Evolutionary conservation across 2,329 filamentous ascomycete genomes (phyloP).

Genomic region (Fragosphaeria purpurea): DNA sequence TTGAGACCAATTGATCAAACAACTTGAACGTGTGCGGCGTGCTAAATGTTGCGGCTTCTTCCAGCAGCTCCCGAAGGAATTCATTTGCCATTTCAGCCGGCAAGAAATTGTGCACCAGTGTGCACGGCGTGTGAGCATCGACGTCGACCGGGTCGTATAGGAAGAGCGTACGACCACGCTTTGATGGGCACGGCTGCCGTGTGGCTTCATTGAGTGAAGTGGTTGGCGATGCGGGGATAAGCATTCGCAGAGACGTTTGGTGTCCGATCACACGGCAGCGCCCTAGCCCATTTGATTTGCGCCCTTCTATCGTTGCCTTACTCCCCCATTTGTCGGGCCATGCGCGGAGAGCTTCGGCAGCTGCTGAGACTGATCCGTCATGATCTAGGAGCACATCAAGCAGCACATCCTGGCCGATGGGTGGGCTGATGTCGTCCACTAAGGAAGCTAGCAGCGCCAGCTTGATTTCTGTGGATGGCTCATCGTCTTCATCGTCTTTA

Average conservation of each 20-base stretch:
- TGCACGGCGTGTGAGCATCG: constrained; percentile 76
- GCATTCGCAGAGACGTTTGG: constrained; percentile 52
- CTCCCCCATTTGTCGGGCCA: constrained; percentile 24
- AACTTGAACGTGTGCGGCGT: constrained; percentile 65
- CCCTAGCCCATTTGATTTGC: background rate
- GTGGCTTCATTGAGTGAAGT: constrained; percentile 10
- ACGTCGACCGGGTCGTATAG: constrained; percentile 76
- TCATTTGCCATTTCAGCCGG: constrained; percentile 59
- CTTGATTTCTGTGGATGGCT: constrained; percentile 84
- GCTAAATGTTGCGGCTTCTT: constrained; percentile 57
- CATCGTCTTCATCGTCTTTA: constrained; percentile 29
- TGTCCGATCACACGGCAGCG: constrained; percentile 32
- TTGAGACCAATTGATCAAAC: constrained; percentile 77
- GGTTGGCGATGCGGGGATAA: constrained; percentile 7
- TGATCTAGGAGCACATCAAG: constrained; percentile 71
- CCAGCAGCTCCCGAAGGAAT: constrained; percentile 64
- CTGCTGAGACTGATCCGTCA: constrained; percentile 63
- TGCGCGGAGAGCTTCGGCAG: constrained; percentile 45
- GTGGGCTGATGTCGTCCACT: constrained; percentile 45
- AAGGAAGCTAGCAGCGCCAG: constrained; percentile 74
- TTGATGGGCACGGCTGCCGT: constrained; percentile 30
- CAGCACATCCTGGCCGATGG: constrained; percentile 50
- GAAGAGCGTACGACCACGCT: constrained; percentile 73
- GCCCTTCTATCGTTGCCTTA: background rate
- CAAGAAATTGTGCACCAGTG: constrained; percentile 86